Percentiles rank a stretch among this genome's conserved stretches.
phyloP scores from a whole-genome alignment of 2,329 filamentous ascomycete genomes.

The Alternaria tenuissima region DNA sequence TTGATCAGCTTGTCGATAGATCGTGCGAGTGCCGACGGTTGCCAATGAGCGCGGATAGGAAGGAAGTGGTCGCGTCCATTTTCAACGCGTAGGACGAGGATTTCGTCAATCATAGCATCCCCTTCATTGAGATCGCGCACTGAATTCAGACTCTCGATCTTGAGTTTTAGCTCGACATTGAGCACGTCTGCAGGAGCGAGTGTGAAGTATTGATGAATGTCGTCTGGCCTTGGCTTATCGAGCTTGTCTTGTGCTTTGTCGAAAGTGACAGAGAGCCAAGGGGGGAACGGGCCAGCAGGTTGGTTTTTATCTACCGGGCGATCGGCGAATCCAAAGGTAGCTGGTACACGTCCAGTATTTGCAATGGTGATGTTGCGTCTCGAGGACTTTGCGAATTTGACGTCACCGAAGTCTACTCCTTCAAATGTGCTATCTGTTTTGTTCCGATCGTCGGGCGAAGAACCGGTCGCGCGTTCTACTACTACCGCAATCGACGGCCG shows the following conservation, averaged over 20 bases:
- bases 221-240: constrained; percentile 37
- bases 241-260: constrained; percentile 58
- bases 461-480: constrained; percentile 65
- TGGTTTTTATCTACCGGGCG: constrained; percentile 64
- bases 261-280: constrained; percentile 77
- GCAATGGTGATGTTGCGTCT: constrained; percentile 80
- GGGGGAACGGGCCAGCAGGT: constrained; percentile 56
- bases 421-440: constrained; percentile 55
- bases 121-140: constrained; percentile 77
- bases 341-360: constrained; percentile 85
- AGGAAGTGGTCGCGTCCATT: constrained; percentile 93
- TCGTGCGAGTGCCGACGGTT: constrained; percentile 81
- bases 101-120: constrained; percentile 74
- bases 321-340: constrained; percentile 81
- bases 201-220: constrained; percentile 62
- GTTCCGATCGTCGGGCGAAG: constrained; percentile 25
- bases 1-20: constrained; percentile 89
- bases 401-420: constrained; percentile 79
- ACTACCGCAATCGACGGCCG: constrained; percentile 84
- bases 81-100: constrained; percentile 83
- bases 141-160: constrained; percentile 69
- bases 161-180: constrained; percentile 71
- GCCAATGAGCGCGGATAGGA: constrained; percentile 79
- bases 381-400: constrained; percentile 73
- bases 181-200: constrained; percentile 87